A percentile compares a stretch with the other conserved stretches of the same genome.
phyloP scores from a whole-genome alignment of 2,329 filamentous ascomycete species.

The Colletotrichum sojae region DNA sequence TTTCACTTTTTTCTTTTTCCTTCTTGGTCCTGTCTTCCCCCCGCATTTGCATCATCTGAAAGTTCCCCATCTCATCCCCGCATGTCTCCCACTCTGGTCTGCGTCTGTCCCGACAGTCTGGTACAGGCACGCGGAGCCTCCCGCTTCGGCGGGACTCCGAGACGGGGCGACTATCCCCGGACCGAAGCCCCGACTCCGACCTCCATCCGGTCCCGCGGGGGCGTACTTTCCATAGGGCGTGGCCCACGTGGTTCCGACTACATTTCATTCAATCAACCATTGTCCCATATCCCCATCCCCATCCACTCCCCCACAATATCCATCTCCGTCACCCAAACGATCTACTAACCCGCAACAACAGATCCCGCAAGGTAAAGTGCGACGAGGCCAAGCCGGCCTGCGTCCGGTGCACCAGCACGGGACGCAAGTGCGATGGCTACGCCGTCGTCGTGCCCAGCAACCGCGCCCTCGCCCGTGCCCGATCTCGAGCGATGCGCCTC shows the following conservation, averaged over 20 bases:
- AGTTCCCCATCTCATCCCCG: neutral
- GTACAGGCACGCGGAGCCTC: neutral
- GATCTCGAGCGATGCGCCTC: constrained; percentile 37
- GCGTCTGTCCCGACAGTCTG: constrained; percentile 3
- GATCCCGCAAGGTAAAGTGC: constrained; percentile 70
- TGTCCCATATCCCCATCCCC: neutral
- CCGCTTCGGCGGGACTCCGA: neutral
- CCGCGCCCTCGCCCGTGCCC: constrained; percentile 33
- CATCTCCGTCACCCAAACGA: neutral
- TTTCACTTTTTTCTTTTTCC: neutral
- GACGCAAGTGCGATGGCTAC: constrained; percentile 71
- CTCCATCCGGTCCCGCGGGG: neutral
- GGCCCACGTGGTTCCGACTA: neutral
- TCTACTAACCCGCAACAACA: constrained; percentile 43
- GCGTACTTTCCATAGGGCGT: neutral
- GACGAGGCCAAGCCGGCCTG: constrained; percentile 69
- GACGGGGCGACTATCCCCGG: neutral
- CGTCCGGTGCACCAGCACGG: constrained; percentile 66
- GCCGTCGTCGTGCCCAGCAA: constrained; percentile 38
- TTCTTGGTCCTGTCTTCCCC: neutral
- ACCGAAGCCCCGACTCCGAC: neutral
- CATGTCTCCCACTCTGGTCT: neutral
- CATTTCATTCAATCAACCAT: neutral
- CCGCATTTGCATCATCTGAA: neutral
- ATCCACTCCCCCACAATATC: no score